These are phyloP conservation scores for Neopestalotiopsis rosae DNA, from an alignment of 2,329 filamentous ascomycete genomes.

Conservation along the genomic window DNA sequence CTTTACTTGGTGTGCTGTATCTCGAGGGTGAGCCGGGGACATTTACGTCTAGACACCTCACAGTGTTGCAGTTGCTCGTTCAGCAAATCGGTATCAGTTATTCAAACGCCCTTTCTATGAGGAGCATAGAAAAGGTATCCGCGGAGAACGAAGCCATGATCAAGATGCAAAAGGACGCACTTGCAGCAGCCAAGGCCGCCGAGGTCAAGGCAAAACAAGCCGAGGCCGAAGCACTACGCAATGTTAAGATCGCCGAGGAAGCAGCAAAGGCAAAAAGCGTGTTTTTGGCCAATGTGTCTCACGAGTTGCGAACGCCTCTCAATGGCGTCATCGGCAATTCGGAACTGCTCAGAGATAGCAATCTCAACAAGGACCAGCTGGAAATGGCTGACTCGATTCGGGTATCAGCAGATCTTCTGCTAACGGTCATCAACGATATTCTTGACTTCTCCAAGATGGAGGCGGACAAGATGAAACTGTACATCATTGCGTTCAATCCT, in stretches of 20 bases:
- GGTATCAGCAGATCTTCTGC: constrained; percentile 81
- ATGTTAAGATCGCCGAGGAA: constrained; percentile 82
- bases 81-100: constrained; percentile 80
- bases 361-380: constrained; percentile 75
- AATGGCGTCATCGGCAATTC: constrained; percentile 91
- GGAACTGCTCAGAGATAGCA: constrained; percentile 79
- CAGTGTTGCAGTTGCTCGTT: constrained; percentile 72
- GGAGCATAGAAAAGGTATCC: constrained; percentile 77
- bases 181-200: constrained; percentile 73
- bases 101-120: constrained; percentile 70
- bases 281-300: constrained; percentile 80
- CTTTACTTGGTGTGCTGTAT: constrained; percentile 76
- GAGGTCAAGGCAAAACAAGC: constrained; percentile 79
- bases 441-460: constrained; percentile 95
- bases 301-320: constrained; percentile 81
- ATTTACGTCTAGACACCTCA: constrained; percentile 76
- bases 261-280: constrained; percentile 84
- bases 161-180: constrained; percentile 74
- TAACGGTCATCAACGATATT: constrained; percentile 96
- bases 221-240: constrained; percentile 76
- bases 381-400: constrained; percentile 90
- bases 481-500: constrained; percentile 71
- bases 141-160: constrained; percentile 82
- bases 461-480: constrained; percentile 84
- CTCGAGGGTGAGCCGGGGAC: constrained; percentile 76